Base-by-base conservation (phyloP, 345 rosid genomes). In the Trapa incisa region DNA sequence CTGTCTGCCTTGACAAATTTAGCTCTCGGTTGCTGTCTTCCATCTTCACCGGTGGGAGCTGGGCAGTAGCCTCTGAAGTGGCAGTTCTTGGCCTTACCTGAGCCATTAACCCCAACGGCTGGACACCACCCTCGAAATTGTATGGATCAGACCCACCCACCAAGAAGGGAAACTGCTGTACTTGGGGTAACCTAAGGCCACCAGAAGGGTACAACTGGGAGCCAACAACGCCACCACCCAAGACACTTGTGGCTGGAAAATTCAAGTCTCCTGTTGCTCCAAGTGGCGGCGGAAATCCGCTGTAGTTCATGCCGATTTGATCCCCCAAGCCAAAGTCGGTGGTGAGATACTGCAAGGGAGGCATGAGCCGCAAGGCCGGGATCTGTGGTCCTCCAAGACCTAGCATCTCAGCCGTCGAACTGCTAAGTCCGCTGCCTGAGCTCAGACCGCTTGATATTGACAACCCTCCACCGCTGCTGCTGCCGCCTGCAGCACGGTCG, bases 11-110 rank as follows among this genome's bases (percentile, higher is more conserved):
- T 33, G 86, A 77, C 69, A 87, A 71, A 67, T 76, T 83, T 72
- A 68, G 54, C 67, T 64, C 65, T 45, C 9, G 72, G 47, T 69
- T 56, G 62, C 61, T 76, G 15, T 76, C 89, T 72, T 87, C 93
- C 89, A 80, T 85, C 78, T 87, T 87, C 80, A 87, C 86, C 4
- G 85, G 69, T 64, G 85, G 76, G 41, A 75, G n/a, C 70, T 77
- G 86, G 38, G 81, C 57, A 17, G 62, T 67, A 54, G n/a, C 61
- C 6, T 80, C 65, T 47, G 71, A 61, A 4, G 86, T 62, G 7
- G 67, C 22, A 16, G 81, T 38, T 67, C 76, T 80, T 5, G 85
- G 78, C 66, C 86, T 77, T 61, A 73, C 65, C 37, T 72, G 81
- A 56, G 77, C 68, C 37, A 67, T 50, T 52, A 75, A 72, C 4